Evolutionary conservation across 176 grass and related monocot species (phyloP), one percentile per base, ranked within the genome.

Genomic region (Chloris gayana): DNA sequence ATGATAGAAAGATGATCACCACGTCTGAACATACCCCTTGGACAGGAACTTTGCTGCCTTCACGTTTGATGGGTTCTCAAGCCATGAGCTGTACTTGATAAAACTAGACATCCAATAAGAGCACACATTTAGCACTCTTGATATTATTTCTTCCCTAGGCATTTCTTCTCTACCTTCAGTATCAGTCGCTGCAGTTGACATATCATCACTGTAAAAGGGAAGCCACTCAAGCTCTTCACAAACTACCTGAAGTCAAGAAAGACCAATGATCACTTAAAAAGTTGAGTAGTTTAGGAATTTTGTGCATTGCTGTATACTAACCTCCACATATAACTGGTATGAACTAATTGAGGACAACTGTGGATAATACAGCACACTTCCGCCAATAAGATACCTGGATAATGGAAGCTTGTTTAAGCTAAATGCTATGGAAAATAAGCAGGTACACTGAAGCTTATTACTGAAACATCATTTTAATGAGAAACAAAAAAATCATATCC

Each of bases 211-310:
- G 84, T 99, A 99, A 84, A 99, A 99, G 31, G 90, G 90, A 77
- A 99, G 86, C 96, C 96, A 99, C 75, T 99, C 96, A 13, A 99
- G 85, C 82, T 99, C 96, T 85, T 99, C 96, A 49, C 93, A 95
- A 33, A 90, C 96, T 75, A 99, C 90, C 96, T 99, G 87, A 72
- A 79, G n/a, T 27, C 7, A 15, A 86, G 66, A 87, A 74, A 75
- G 58, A 57, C 31, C 62, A 39, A 80, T 85, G 75, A 78, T 39
- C 51, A 73, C 39, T 69, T 65, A 47, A 12, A 80, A 82, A 59
- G 54, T 18, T 49, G 33, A 67, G 60, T 82, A 75, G 44, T 30
- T 65, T 69, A 82, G 49, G 69, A 78, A 54, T 64, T 72, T 62
- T 67, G n/a, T 65, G 30, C 70, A 67, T 35, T 83, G 73, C 72